phyloP scores from a whole-genome alignment of 257 asterid genomes.

The Cinchona pubescens region DNA sequence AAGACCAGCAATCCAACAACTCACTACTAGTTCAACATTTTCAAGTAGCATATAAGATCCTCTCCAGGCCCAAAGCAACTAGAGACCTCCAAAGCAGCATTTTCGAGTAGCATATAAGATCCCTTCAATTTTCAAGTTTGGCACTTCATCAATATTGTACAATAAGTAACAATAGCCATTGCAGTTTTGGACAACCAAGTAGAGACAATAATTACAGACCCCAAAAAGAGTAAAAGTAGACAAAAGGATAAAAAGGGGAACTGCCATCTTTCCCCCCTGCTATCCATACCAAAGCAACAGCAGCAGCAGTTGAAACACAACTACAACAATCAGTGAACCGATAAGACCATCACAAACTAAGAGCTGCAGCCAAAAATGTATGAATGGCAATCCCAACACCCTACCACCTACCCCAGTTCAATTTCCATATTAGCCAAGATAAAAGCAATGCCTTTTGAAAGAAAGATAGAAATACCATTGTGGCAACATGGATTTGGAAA shows the following conservation, averaged over 20 bases:
- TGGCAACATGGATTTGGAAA: background rate
- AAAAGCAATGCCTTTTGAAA: background rate
- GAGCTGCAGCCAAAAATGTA: background rate
- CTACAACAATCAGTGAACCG: background rate
- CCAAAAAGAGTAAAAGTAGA: background rate
- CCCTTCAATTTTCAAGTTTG: too few relatives aligned
- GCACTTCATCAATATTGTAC: background rate
- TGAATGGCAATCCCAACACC: background rate
- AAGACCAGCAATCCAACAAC: too few relatives aligned
- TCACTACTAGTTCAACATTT: background rate
- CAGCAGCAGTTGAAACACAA: background rate
- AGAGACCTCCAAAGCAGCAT: background rate
- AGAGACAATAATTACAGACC: too few relatives aligned
- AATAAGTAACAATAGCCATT: background rate
- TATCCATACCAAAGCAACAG: background rate
- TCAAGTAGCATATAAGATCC: background rate
- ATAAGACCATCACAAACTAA: background rate
- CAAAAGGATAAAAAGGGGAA: background rate
- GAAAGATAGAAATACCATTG: background rate
- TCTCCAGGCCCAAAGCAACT: background rate
- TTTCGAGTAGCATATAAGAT: too few relatives aligned
- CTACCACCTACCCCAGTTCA: background rate
- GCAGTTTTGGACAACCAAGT: background rate
- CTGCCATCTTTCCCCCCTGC: background rate
- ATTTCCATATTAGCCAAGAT: background rate